phyloP scores from a whole-genome alignment of 2,329 filamentous ascomycete genomes.

The Lomentospora prolificans region DNA sequence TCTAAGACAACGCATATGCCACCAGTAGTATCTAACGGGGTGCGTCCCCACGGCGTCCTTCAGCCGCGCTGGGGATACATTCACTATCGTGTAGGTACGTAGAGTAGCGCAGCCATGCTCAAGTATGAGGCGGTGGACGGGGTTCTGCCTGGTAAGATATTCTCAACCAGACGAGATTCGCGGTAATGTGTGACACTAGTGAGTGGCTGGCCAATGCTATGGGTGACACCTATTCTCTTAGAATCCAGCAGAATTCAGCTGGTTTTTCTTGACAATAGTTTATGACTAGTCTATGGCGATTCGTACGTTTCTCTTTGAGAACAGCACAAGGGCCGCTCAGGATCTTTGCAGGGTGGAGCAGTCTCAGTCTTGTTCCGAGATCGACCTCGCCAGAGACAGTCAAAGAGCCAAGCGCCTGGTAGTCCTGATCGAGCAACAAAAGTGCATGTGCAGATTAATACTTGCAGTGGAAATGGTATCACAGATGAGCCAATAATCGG shows the following conservation, averaged over 20 bases:
- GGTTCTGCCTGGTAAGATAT: not conserved
- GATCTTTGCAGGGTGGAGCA: constrained; percentile 1
- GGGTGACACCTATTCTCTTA: not conserved
- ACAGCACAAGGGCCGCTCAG: not conserved
- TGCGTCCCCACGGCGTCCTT: not conserved
- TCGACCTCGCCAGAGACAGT: not conserved
- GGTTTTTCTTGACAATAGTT: not conserved
- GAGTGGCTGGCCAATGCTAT: not conserved
- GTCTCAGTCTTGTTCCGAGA: constrained; percentile 6
- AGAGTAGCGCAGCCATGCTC: not conserved
- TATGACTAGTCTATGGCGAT: too few species aligned
- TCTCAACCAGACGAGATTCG: not conserved
- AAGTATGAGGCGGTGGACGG: not conserved
- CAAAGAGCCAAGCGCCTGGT: not conserved
- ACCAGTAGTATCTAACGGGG: not conserved
- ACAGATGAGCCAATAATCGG: not conserved
- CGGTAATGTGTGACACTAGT: not conserved
- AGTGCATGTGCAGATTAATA: not conserved
- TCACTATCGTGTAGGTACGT: not conserved
- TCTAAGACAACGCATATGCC: not conserved
- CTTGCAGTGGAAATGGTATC: not conserved
- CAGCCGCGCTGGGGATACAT: not conserved
- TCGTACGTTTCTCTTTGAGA: not conserved
- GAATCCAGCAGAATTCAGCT: not conserved
- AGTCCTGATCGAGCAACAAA: not conserved